A percentile compares a stretch with the other conserved stretches of the same genome.
phyloP scores from a whole-genome alignment of 257 asterid species.

The Henckelia pumila region DNA sequence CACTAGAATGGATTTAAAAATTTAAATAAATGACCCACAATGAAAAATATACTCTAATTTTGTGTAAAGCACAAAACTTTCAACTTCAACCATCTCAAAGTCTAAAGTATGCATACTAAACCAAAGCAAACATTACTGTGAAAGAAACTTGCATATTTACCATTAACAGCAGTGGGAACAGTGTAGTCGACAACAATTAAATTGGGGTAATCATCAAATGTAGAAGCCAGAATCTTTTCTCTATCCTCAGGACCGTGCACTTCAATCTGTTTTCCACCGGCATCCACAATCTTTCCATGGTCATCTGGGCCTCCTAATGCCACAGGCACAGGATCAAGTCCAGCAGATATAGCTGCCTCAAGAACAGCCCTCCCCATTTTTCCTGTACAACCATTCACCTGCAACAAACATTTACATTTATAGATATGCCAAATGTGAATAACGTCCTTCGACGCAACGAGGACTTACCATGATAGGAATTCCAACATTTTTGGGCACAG shows the following conservation, averaged over 20 bases:
- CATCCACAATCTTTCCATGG: slow-evolving; percentile 40
- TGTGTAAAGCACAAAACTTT: too few relatives aligned
- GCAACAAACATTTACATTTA: background rate
- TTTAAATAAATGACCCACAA: background rate
- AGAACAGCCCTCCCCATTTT: slow-evolving; percentile 65
- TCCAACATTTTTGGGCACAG: background rate
- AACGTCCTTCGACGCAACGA: background rate
- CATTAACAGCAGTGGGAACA: slow-evolving; percentile 46
- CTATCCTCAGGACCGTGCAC: slow-evolving; percentile 43
- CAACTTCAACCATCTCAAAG: background rate
- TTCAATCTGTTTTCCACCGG: slow-evolving; percentile 47
- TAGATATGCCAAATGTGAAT: background rate
- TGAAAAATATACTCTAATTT: background rate
- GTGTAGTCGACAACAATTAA: slow-evolving; percentile 61
- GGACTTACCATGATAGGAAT: background rate
- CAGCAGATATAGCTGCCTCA: slow-evolving; percentile 56
- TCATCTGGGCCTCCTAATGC: slow-evolving; percentile 48
- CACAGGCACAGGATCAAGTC: slow-evolving; percentile 44
- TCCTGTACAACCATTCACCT: slow-evolving; percentile 66
- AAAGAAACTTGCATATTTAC: background rate
- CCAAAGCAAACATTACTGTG: too few relatives aligned
- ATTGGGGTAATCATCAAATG: slow-evolving; percentile 43
- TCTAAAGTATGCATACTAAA: background rate
- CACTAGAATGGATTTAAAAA: too few relatives aligned
- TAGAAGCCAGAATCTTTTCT: slow-evolving; percentile 35